Evolutionary conservation across 2,329 filamentous ascomycete genomes (phyloP), one percentile per base, ranked within the genome.

Genomic region (Fusarium vanettenii): DNA sequence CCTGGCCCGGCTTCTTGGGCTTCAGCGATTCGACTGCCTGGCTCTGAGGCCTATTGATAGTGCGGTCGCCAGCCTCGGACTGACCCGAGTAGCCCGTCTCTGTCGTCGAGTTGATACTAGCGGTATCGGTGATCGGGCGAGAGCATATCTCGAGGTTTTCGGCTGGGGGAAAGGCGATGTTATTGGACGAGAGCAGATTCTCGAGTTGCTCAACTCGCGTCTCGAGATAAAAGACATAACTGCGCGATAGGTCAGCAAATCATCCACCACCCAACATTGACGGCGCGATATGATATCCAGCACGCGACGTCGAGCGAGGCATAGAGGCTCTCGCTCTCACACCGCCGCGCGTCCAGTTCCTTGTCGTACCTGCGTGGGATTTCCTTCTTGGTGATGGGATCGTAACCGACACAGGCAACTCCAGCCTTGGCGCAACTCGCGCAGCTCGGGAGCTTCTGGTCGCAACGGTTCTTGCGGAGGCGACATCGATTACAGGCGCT

Each of bases 221-320:
- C 83, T 98, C 96, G 69, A 98, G 92, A 81, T 98, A 98, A 84
- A 94, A 98, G 59, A 98, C 95, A 86, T 98, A 98, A 83, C 93
- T 94, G 73, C 50, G 69, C 66, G 59, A 22, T 45, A 33, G 35
- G 66, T 81, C 57, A 81, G 79, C 67, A 71, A 52, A 69, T 50
- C 48, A 43, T 33, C 50, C 39, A 62, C 48, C 45, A 39, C 61
- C 18, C 22, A 25, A 22, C 14, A 45, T 41, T 13, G 27, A 31
- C 29, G 39, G 59, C 50, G 39, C 52, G 60, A 55, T 52, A 14
- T 35, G 60, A 48, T 52, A 22, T 35, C 20, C 27, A 64, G 64
- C 57, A 43, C 27, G 66, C 60, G 29, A 52, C 62, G 35, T 29
- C 39, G 39, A 55, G 9, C 9, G 45, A 52, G 37, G 39, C 50